Conservation (phyloP, 345 rosid species). For the Camelina sativa region DNA sequence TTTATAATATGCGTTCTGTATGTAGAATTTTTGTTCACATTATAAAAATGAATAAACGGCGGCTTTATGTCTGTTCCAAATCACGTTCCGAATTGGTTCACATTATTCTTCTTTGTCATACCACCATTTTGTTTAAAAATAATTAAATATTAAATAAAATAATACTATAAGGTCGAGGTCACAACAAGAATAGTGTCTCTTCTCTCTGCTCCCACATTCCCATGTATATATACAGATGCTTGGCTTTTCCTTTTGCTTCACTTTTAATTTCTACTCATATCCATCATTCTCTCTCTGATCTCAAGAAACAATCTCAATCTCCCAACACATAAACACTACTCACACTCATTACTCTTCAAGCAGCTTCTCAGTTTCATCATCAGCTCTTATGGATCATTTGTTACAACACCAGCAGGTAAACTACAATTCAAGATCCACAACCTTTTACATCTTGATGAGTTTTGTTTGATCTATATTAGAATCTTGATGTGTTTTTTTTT, state of each 20-base stretch:
- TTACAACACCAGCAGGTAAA: conserved; percentile 42
- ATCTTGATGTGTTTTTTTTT: conserved; percentile 21
- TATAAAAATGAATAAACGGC: conserved; percentile 34
- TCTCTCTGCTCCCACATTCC: conserved; percentile 27
- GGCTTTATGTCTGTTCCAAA: conserved; percentile 42
- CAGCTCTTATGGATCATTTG: conserved; percentile 42
- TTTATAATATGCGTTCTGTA: background rate
- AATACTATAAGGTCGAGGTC: conserved; percentile 16
- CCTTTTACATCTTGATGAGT: conserved; percentile 11
- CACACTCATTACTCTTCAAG: conserved; percentile 24
- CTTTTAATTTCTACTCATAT: conserved; percentile 23
- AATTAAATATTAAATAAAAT: background rate
- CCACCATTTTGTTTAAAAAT: background rate
- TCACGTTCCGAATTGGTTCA: conserved; percentile 44
- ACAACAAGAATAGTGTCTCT: conserved; percentile 6
- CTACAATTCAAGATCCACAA: conserved; percentile 7
- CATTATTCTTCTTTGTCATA: conserved; percentile 19
- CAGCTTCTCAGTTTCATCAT: conserved; percentile 32
- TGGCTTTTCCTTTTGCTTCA: conserved; percentile 41
- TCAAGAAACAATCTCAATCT: conserved; percentile 33
- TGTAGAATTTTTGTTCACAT: background rate
- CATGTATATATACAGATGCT: conserved; percentile 41
- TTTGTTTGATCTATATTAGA: background rate
- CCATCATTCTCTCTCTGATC: conserved; percentile 28
- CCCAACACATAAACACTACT: background rate